These are phyloP conservation scores for Crithidia sp. DNA, from an alignment of 208 protist genomes.

Conservation along the genomic window DNA sequence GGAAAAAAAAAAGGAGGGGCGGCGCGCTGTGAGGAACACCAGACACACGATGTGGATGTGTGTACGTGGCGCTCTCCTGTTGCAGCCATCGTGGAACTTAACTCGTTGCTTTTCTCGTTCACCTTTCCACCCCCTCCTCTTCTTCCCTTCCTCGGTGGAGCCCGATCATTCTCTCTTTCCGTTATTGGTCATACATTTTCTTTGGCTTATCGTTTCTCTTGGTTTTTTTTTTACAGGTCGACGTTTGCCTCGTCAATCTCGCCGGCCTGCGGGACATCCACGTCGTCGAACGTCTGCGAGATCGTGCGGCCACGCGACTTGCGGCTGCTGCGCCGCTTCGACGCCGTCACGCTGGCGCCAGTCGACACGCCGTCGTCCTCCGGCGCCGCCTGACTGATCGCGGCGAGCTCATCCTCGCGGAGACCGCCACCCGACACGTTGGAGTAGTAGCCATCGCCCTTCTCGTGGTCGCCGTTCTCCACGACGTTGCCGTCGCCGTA, in stretches of 20 bases:
- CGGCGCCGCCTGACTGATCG: background rate
- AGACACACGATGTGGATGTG: no score
- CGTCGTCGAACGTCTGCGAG: constrained; percentile 48
- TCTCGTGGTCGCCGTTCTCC: background rate
- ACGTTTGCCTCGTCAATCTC: constrained; percentile 47
- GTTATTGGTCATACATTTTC: background rate
- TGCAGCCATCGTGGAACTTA: no score
- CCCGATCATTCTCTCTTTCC: no score
- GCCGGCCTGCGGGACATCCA: constrained; percentile 44
- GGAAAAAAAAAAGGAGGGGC: constrained; percentile 9
- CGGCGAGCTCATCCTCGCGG: constrained; percentile 16
- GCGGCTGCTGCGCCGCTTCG: constrained; percentile 37
- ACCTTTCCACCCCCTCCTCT: no score
- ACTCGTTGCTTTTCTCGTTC: no score
- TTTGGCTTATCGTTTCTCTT: background rate
- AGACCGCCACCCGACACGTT: constrained; percentile 7
- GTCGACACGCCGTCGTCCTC: constrained; percentile 1
- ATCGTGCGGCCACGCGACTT: constrained; percentile 25
- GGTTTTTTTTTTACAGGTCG: constrained; percentile 28
- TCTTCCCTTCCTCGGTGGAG: no score
- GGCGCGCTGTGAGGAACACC: background rate
- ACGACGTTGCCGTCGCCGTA: constrained; percentile 27
- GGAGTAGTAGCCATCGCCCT: constrained; percentile 2
- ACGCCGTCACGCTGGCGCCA: constrained; percentile 19
- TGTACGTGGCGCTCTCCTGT: no score